A percentile compares a stretch with the other conserved stretches of the same genome.
Evolutionary conservation across 2,329 filamentous ascomycete genomes (phyloP).

Genomic region (Neofusicoccum parvum): DNA sequence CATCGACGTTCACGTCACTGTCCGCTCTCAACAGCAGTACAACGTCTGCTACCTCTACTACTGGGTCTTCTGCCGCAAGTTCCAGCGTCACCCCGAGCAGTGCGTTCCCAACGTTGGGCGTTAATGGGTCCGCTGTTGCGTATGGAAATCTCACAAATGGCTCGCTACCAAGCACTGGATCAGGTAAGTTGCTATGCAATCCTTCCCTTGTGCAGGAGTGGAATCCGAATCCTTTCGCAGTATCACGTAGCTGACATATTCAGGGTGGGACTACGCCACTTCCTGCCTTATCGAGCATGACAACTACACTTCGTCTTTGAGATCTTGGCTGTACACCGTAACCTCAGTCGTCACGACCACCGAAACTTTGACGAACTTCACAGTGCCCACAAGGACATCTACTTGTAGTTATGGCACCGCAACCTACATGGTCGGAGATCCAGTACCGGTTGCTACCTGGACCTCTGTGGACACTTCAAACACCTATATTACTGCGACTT

Average conservation of each 20-base stretch:
- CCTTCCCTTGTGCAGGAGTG: no score
- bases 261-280: not conserved
- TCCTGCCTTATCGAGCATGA: not conserved
- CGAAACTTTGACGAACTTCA: not conserved
- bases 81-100: not conserved
- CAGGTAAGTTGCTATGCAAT: not conserved
- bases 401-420: not conserved
- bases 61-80: not conserved
- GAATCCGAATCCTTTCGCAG: no score
- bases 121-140: not conserved
- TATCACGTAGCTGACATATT: not conserved
- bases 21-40: not conserved
- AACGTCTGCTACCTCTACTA: not conserved
- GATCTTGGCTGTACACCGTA: not conserved
- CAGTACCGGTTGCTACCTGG: not conserved
- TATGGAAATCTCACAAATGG: not conserved
- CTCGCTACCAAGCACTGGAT: not conserved
- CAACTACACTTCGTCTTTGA: not conserved
- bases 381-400: not conserved
- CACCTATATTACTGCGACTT: not conserved
- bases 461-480: not conserved
- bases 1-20: not conserved
- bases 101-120: not conserved
- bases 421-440: constrained; percentile 6
- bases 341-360: not conserved